A percentile compares a stretch with the other conserved stretches of the same genome.
These are phyloP conservation scores for Diaporthe ilicicola DNA, from an alignment of 2,329 filamentous ascomycete species.

Conservation along the genomic window DNA sequence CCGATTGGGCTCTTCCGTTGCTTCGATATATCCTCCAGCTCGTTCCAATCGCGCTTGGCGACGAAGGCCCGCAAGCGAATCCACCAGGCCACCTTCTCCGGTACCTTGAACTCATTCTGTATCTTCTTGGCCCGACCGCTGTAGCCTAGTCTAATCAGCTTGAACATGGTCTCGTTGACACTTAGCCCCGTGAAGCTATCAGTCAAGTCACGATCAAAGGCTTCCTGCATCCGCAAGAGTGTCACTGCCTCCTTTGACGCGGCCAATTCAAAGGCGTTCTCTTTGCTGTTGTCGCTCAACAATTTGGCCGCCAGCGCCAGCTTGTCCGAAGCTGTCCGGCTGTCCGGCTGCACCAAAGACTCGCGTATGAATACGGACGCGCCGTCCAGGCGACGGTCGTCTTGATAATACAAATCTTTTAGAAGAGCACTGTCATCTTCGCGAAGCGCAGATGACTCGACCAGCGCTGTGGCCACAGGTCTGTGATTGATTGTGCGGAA, in stretches of 20 bases:
- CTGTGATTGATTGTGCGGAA: slow-evolving; percentile 90
- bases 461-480: slow-evolving; percentile 85
- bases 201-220: slow-evolving; percentile 82
- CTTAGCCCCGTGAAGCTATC: slow-evolving; percentile 78
- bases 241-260: slow-evolving; percentile 82
- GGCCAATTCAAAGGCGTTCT: slow-evolving; percentile 76
- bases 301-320: slow-evolving; percentile 86
- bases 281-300: slow-evolving; percentile 80
- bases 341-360: slow-evolving; percentile 76
- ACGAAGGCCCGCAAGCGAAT: slow-evolving; percentile 84
- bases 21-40: slow-evolving; percentile 85
- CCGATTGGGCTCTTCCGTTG: slow-evolving; percentile 89
- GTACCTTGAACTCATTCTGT: slow-evolving; percentile 90
- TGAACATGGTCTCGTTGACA: slow-evolving; percentile 91
- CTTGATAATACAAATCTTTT: slow-evolving; percentile 97
- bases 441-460: slow-evolving; percentile 80
- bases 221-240: slow-evolving; percentile 85
- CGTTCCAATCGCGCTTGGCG: slow-evolving; percentile 88
- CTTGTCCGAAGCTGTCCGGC: slow-evolving; percentile 80
- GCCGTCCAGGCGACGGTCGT: slow-evolving; percentile 88
- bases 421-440: slow-evolving; percentile 81
- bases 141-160: slow-evolving; percentile 83
- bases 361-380: slow-evolving; percentile 88
- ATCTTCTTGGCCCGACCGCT: slow-evolving; percentile 87
- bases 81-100: slow-evolving; percentile 93